A percentile compares a stretch with the other conserved stretches of the same genome.
Conservation (phyloP, 2,329 filamentous ascomycete genomes). For the Colletotrichum godetiae region DNA sequence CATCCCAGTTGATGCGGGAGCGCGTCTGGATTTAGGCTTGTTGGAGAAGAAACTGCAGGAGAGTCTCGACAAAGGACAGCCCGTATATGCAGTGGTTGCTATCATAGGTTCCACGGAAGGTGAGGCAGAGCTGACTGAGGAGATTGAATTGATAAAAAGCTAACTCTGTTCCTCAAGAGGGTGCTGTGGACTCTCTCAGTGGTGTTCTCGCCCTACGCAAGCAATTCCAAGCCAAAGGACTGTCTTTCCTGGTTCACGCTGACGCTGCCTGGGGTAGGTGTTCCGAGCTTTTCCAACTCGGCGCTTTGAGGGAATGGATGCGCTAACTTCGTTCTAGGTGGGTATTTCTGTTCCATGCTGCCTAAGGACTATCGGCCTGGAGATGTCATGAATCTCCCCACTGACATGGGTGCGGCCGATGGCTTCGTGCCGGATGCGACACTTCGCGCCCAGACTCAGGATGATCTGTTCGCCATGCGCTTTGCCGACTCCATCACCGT, state of each 20-base stretch:
- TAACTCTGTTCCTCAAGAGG: not conserved
- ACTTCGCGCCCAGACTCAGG: not conserved
- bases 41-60: not conserved
- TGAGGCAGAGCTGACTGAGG: not conserved
- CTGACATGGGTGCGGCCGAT: not conserved
- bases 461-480: slow-evolving; percentile 33
- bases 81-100: not conserved
- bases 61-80: not conserved
- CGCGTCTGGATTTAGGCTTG: not conserved
- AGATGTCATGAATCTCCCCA: not conserved
- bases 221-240: not conserved
- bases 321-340: not conserved
- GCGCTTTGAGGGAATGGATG: not conserved
- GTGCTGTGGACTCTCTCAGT: not conserved
- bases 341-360: not conserved
- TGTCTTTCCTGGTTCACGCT: not conserved
- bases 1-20: not conserved
- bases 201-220: not conserved
- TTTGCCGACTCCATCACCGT: not conserved
- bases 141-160: not conserved
- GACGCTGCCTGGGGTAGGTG: not conserved
- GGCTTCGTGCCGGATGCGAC: not conserved
- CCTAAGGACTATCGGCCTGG: not conserved
- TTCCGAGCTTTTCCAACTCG: not conserved
- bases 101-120: not conserved